Evolutionary conservation across 805 yeast genomes (phyloP), one percentile per base, ranked within the genome.

Genomic region (Ogataea nonfermentans): DNA sequence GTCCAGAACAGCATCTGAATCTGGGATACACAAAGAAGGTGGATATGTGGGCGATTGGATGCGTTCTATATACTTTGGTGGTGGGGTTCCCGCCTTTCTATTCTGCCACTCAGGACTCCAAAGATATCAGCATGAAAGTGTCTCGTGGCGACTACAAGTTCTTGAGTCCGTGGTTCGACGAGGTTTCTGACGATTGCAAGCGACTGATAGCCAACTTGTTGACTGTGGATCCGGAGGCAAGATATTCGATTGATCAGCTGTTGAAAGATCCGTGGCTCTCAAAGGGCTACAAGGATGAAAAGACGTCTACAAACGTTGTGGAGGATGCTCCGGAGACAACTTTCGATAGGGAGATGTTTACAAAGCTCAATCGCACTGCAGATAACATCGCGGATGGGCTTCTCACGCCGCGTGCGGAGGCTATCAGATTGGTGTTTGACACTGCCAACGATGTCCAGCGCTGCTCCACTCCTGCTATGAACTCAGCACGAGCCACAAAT

Each of bases 121-220:
- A 70, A 46, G 70, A 68, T 35, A 66, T 85, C 32, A 79, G 89
- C 4, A 71, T 72, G 39, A 85, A 84, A 57, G 86, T 84, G 23
- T 69, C 84, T 9, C 70, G 69, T 32, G 95, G 93, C 24, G 81
- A 84, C 41, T 85, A 74, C 60, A 74, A 77, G n/a, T 85, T 84
- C 57, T 66, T 85, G 37, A 66, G 74, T 43, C 95, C 95, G 2
- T 85, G 95, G 95, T 85, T 93, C 87, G 93, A 84, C 61, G 95
- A 85, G 57, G 81, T 85, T 24, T 72, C 82, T 35, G 62, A 58
- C 27, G 87, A 79, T 25, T 90, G 89, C 19, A 85, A 84, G 55
- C 73, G 74, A 51, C 72, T 85, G 52, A 85, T 85, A 10, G 62
- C 74, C 4, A 78, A 75, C 52, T 68, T 85, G 59, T 66, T 85